Percentiles rank a stretch among this genome's conserved stretches.
These are phyloP conservation scores for Daldinia caldariorum DNA, from an alignment of 495 filamentous ascomycete genomes.

Conservation along the genomic window DNA sequence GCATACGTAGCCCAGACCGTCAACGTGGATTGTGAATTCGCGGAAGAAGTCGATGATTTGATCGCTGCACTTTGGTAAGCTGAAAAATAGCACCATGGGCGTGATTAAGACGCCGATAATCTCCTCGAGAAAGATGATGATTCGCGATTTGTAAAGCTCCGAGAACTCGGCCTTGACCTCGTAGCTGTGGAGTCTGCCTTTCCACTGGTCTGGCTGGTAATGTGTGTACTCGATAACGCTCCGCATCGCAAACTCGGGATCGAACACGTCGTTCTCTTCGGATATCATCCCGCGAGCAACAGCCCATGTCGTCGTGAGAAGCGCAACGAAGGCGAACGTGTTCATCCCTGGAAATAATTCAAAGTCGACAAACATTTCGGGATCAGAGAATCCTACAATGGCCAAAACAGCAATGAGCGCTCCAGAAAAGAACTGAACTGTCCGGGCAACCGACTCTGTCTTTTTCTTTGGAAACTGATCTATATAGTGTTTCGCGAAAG, in stretches of 20 bases:
- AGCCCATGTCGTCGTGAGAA: conserved; percentile 74
- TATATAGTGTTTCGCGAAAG: conserved; percentile 89
- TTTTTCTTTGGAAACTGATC: conserved; percentile 98
- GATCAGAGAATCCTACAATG: conserved; percentile 81
- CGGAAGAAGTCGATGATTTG: conserved; percentile 97
- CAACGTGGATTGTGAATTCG: conserved; percentile 96
- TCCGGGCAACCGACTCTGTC: conserved; percentile 80
- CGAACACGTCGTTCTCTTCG: conserved; percentile 88
- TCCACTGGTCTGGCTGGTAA: conserved; percentile 88
- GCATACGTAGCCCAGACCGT: conserved; percentile 94
- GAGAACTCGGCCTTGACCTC: conserved; percentile 87
- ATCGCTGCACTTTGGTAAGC: conserved; percentile 88
- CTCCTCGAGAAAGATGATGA: conserved; percentile 91
- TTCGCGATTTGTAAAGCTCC: conserved; percentile 84
- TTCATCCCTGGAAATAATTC: conserved; percentile 76
- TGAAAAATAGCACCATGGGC: conserved; percentile 87
- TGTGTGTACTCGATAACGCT: conserved; percentile 92
- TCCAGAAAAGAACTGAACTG: conserved; percentile 86
- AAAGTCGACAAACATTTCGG: conserved; percentile 89
- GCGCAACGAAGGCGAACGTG: conserved; percentile 50
- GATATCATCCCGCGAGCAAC: conserved; percentile 80
- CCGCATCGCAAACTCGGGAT: conserved; percentile 86
- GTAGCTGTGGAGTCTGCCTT: conserved; percentile 85
- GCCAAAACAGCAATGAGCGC: conserved; percentile 85
- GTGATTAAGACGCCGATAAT: conserved; percentile 91